phyloP scores from a whole-genome alignment of 768 basidiomycete genomes.

The Lactarius hengduanensis region DNA sequence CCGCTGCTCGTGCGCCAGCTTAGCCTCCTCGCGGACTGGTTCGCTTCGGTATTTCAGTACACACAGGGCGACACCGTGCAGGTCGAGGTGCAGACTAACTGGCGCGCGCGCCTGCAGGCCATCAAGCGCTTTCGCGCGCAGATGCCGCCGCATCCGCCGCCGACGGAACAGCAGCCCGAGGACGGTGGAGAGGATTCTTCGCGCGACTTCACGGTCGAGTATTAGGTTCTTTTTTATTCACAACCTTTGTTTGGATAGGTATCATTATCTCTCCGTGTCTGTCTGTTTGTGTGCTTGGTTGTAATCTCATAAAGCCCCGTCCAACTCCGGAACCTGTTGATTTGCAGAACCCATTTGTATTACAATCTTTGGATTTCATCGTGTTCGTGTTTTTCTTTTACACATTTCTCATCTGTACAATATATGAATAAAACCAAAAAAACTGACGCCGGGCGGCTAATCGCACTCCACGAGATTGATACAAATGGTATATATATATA shows the following conservation, averaged over 20 bases:
- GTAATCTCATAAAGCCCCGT: not conserved
- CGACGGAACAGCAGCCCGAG: conserved; percentile 26
- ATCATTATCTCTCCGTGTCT: conserved; percentile 23
- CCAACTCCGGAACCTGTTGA: not conserved
- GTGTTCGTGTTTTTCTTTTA: not conserved
- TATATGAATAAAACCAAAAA: conserved; percentile 14
- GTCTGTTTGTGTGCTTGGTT: conserved; percentile 3
- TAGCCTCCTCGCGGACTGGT: conserved; percentile 85
- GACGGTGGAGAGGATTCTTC: conserved; percentile 34
- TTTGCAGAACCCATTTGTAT: conserved; percentile 14
- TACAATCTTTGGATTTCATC: conserved; percentile 11
- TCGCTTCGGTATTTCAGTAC: conserved; percentile 76
- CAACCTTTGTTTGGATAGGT: conserved; percentile 8
- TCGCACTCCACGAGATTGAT: not conserved
- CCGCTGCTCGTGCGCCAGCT: conserved; percentile 89
- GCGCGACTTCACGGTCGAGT: conserved; percentile 35
- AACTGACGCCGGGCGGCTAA: not conserved
- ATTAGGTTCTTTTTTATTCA: conserved; percentile 4
- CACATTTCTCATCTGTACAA: conserved; percentile 15
- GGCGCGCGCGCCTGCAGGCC: conserved; percentile 75
- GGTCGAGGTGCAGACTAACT: conserved; percentile 85
- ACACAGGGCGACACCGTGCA: conserved; percentile 69
- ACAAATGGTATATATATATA: not conserved
- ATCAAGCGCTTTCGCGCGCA: conserved; percentile 63
- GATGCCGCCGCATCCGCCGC: conserved; percentile 26